These are phyloP conservation scores for Carallia brachiata DNA, from an alignment of 345 rosid genomes.

Conservation along the genomic window DNA sequence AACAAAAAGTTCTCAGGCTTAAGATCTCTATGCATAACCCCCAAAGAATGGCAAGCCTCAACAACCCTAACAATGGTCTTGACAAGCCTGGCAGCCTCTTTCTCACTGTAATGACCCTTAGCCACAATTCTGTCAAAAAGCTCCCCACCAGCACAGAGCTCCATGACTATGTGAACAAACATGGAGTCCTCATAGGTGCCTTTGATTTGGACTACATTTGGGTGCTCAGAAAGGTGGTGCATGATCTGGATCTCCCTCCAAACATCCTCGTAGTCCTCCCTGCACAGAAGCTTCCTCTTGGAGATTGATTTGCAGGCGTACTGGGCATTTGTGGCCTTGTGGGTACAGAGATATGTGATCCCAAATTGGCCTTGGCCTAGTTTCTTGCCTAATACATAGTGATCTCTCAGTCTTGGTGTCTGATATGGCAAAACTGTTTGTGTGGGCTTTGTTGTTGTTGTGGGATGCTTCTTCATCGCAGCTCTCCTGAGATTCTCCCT, in stretches of 20 bases:
- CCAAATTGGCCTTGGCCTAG: constrained; percentile 97
- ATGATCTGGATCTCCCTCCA: constrained; percentile 99
- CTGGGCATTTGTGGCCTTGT: constrained; percentile 44
- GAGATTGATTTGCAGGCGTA: constrained; percentile 96
- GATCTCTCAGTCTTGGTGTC: constrained; percentile 78
- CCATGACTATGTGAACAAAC: constrained; percentile 96
- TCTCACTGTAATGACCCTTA: constrained; percentile 90
- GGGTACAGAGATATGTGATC: constrained; percentile 75
- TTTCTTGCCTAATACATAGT: constrained; percentile 74
- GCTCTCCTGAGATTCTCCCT: not conserved
- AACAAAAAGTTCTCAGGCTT: constrained; percentile 99
- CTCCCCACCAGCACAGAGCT: constrained; percentile 94
- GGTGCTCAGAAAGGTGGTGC: constrained; percentile 92
- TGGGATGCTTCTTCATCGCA: constrained; percentile 12
- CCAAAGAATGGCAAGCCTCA: constrained; percentile 91
- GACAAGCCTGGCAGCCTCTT: constrained; percentile 78
- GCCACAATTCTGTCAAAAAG: constrained; percentile 90
- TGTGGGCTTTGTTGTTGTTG: constrained; percentile 35
- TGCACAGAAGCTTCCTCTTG: constrained; percentile 82
- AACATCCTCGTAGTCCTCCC: constrained; percentile 91
- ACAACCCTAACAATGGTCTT: constrained; percentile 88
- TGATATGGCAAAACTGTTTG: constrained; percentile 75
- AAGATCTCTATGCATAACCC: constrained; percentile 97
- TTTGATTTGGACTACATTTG: constrained; percentile 72
- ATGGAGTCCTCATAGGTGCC: constrained; percentile 89